Percentiles rank a stretch among this genome's conserved stretches.
These are phyloP conservation scores for Leccinum longicurvipes DNA, from an alignment of 768 basidiomycete species.

Conservation along the genomic window DNA sequence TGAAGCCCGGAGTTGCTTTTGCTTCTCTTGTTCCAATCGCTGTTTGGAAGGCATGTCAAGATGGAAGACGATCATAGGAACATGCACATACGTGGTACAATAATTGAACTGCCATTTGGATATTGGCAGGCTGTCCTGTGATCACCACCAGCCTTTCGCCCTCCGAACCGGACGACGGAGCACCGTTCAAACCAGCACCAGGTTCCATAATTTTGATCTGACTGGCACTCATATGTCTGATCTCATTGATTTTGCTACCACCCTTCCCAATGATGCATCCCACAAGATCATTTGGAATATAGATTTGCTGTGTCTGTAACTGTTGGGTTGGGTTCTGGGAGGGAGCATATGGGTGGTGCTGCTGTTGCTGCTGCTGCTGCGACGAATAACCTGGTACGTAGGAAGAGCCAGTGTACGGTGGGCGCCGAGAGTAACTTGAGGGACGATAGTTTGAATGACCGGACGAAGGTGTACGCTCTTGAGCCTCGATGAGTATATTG, in stretches of 20 bases:
- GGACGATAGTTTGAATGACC: constrained; percentile 61
- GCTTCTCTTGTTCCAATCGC: constrained; percentile 88
- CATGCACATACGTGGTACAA: constrained; percentile 69
- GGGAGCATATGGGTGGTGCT: constrained; percentile 44
- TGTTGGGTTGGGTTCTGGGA: constrained; percentile 65
- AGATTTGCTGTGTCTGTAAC: constrained; percentile 95
- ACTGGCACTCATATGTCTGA: constrained; percentile 90
- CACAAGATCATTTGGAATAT: constrained; percentile 95
- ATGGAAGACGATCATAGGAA: constrained; percentile 1
- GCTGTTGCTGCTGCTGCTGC: too few species aligned
- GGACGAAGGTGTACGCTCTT: constrained; percentile 76
- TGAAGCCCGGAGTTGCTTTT: constrained; percentile 62
- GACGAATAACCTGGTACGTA: constrained; percentile 66
- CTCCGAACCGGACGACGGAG: constrained; percentile 70
- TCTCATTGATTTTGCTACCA: constrained; percentile 98
- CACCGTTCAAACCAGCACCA: constrained; percentile 74
- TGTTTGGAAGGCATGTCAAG: constrained; percentile 28
- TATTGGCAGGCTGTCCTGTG: constrained; percentile 91
- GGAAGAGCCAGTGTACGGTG: constrained; percentile 52
- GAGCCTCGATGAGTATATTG: constrained; percentile 92
- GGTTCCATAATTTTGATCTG: constrained; percentile 99
- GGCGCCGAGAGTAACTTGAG: constrained; percentile 51
- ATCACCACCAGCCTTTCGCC: constrained; percentile 94
- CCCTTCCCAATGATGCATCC: constrained; percentile 98
- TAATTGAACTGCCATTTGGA: constrained; percentile 93